Percentiles rank a stretch among this genome's conserved stretches.
phyloP scores from a whole-genome alignment of 164 flowering plant genomes.

The Magnolia changhungtana region DNA sequence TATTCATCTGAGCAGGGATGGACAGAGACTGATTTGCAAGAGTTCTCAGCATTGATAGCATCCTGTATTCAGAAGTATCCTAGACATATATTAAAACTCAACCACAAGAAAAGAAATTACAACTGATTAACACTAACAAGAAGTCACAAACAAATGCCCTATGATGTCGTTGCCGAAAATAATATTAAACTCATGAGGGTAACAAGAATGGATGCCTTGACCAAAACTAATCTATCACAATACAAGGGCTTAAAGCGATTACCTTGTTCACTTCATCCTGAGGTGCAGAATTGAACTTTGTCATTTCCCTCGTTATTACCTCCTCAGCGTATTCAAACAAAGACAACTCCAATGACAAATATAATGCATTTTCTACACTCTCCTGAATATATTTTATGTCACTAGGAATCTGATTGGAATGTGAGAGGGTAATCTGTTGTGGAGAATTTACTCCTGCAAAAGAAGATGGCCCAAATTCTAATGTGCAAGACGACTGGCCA shows the following conservation, averaged over 20 bases:
- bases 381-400: slow-evolving; percentile 34
- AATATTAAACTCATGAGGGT: not conserved
- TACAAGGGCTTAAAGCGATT: not conserved
- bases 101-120: not conserved
- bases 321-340: slow-evolving; percentile 34
- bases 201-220: not conserved
- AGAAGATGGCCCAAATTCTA: slow-evolving; percentile 13
- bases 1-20: slow-evolving; percentile 7
- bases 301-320: slow-evolving; percentile 47
- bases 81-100: not conserved
- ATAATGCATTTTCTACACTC: slow-evolving; percentile 49
- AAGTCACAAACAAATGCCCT: not conserved
- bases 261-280: slow-evolving; percentile 32
- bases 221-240: not conserved
- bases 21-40: slow-evolving; percentile 7
- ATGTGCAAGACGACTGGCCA: slow-evolving; percentile 11
- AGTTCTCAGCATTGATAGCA: slow-evolving; percentile 4
- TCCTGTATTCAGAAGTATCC: slow-evolving; percentile 31
- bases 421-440: slow-evolving; percentile 6
- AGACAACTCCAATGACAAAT: slow-evolving; percentile 35
- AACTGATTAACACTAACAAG: not conserved
- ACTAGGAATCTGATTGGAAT: slow-evolving; percentile 5
- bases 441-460: slow-evolving; percentile 9
- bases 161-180: no score
- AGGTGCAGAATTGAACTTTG: slow-evolving; percentile 13